These are phyloP conservation scores for Tulasnella sp. DNA, from an alignment of 768 basidiomycete species.

Conservation along the genomic window DNA sequence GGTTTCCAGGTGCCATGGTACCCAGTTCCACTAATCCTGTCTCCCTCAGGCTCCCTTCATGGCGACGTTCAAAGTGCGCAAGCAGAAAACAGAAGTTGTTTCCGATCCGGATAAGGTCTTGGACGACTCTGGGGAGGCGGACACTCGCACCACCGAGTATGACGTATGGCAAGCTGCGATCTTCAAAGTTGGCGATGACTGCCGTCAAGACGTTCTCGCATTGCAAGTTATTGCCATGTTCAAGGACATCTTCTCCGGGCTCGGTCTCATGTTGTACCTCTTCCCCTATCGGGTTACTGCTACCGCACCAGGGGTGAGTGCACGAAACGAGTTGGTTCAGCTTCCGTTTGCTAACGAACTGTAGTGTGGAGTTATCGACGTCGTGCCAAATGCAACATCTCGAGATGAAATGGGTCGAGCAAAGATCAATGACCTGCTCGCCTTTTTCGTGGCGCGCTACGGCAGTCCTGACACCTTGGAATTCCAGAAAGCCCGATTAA, in stretches of 20 bases:
- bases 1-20: constrained; percentile 5
- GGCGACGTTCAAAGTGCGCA: constrained; percentile 98
- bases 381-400: constrained; percentile 95
- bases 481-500: constrained; percentile 88
- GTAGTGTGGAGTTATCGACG: constrained; percentile 97
- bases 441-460: constrained; percentile 91
- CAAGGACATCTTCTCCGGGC: constrained; percentile 89
- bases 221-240: constrained; percentile 99
- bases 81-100: constrained; percentile 65
- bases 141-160: constrained; percentile 55
- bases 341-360: constrained; percentile 22
- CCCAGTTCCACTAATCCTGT: neutral
- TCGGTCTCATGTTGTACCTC: constrained; percentile 86
- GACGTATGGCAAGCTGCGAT: constrained; percentile 98
- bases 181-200: constrained; percentile 99
- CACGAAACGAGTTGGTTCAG: neutral
- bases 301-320: constrained; percentile 86
- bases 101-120: constrained; percentile 61
- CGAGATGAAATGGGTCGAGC: constrained; percentile 99
- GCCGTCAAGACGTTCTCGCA: constrained; percentile 96
- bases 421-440: constrained; percentile 92
- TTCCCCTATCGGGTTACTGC: constrained; percentile 97
- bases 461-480: constrained; percentile 83
- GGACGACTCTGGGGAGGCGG: constrained; percentile 37
- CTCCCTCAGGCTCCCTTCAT: constrained; percentile 89